phyloP scores from a whole-genome alignment of 2,329 filamentous ascomycete genomes.

The Samsoniella hepiali region DNA sequence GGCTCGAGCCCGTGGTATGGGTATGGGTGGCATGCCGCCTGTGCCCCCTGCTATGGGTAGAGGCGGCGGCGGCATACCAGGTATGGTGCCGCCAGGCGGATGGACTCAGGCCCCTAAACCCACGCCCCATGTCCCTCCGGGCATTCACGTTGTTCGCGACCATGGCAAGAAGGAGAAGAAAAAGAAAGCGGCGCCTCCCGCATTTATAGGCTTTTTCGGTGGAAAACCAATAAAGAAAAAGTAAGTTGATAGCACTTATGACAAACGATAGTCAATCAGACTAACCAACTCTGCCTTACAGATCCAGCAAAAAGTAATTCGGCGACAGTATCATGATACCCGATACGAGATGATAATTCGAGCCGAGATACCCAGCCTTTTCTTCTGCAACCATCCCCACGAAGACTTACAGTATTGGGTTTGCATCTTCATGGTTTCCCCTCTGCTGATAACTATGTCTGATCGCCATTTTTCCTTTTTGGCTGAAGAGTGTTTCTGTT shows the following conservation, averaged over 20 bases:
- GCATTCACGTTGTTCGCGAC: slow-evolving; percentile 25
- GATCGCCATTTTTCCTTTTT: neutral
- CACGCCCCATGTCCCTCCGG: slow-evolving; percentile 16
- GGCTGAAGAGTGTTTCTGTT: neutral
- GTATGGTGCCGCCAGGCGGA: slow-evolving; percentile 24
- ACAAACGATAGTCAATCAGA: neutral
- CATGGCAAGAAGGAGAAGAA: slow-evolving; percentile 25
- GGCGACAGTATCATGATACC: neutral
- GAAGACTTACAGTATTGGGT: neutral
- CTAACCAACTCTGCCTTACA: neutral
- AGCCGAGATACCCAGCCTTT: neutral
- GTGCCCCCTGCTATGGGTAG: slow-evolving; percentile 6
- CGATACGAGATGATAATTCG: neutral
- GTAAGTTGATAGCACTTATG: slow-evolving; percentile 22
- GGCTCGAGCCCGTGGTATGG: slow-evolving; percentile 13
- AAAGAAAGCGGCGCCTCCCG: slow-evolving; percentile 23
- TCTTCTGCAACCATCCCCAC: neutral
- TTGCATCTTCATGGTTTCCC: neutral
- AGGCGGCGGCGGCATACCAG: slow-evolving; percentile 20
- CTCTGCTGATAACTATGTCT: neutral
- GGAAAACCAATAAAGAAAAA: slow-evolving; percentile 32
- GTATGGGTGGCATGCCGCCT: neutral
- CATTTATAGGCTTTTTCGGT: slow-evolving; percentile 27
- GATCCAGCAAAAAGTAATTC: slow-evolving; percentile 16
- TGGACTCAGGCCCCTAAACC: slow-evolving; percentile 20